A percentile compares a stretch with the other conserved stretches of the same genome.
Evolutionary conservation across 169 alveolate species (phyloP).

Genomic region (Plasmodium blacklocki): DNA sequence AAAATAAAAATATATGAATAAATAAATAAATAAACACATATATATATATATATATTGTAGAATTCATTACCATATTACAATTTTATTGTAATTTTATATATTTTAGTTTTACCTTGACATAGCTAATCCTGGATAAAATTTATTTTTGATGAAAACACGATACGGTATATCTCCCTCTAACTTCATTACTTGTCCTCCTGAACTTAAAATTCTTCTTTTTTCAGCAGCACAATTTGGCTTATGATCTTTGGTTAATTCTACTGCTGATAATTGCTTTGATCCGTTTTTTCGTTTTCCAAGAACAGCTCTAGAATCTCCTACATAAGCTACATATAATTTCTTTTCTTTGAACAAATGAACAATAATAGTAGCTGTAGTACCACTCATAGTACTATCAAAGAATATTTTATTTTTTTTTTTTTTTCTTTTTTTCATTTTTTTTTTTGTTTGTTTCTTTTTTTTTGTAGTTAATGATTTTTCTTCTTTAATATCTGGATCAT

Average conservation of each 20-base stretch:
- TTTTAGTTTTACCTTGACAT: constrained; percentile 81
- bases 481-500: constrained; percentile 18
- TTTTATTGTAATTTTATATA: not conserved
- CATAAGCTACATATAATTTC: constrained; percentile 87
- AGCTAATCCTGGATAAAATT: constrained; percentile 91
- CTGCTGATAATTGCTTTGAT: constrained; percentile 77
- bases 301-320: constrained; percentile 91
- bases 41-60: no score
- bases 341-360: constrained; percentile 77
- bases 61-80: no score
- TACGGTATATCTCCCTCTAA: constrained; percentile 86
- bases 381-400: constrained; percentile 86
- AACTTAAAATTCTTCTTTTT: constrained; percentile 84
- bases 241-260: constrained; percentile 86
- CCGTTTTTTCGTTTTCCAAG: constrained; percentile 84
- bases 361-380: constrained; percentile 86
- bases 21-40: no score
- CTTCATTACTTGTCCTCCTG: constrained; percentile 90
- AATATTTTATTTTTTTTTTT: constrained; percentile 46
- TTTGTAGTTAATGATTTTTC: constrained; percentile 11
- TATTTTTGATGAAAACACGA: constrained; percentile 88
- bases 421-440: constrained; percentile 34
- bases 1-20: no score
- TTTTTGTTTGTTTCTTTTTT: constrained; percentile 9
- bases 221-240: constrained; percentile 87